Percentiles rank a stretch among this genome's conserved stretches.
Evolutionary conservation across 345 rosid genomes (phyloP).

Genomic region (Eucalyptus albens): DNA sequence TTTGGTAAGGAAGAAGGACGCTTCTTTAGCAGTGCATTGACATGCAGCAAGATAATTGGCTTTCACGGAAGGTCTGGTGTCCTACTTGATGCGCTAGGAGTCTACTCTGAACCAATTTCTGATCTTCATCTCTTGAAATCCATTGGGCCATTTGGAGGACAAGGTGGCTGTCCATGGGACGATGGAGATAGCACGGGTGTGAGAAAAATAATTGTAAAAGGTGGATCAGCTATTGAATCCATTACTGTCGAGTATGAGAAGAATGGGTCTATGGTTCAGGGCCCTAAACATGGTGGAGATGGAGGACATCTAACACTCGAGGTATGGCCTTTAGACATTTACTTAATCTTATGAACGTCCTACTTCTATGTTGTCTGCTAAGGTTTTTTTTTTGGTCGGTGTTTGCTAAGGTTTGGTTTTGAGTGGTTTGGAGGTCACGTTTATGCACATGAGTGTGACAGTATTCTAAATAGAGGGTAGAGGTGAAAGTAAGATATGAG

Average conservation of each 20-base stretch:
- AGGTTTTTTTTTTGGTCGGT: no score
- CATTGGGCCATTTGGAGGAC: not conserved
- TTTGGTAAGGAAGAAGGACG: not conserved
- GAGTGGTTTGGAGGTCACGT: no score
- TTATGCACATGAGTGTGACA: no score
- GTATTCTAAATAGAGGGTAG: no score
- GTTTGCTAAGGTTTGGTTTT: no score
- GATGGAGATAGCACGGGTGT: not conserved
- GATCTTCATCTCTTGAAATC: not conserved
- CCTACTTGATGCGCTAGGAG: not conserved
- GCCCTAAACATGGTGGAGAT: not conserved
- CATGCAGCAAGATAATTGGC: not conserved
- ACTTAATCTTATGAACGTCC: no score
- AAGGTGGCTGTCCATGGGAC: not conserved
- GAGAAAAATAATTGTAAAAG: not conserved
- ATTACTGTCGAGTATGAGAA: not conserved
- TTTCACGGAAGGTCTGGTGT: not conserved
- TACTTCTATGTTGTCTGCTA: no score
- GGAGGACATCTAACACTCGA: not conserved
- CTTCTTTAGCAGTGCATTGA: not conserved
- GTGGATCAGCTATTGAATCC: not conserved
- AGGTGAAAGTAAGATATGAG: no score
- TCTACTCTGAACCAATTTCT: not conserved
- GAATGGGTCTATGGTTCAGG: not conserved
- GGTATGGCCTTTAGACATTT: no score